Evolutionary conservation across 2,329 filamentous ascomycete genomes (phyloP), one percentile per base, ranked within the genome.

Genomic region (Colletotrichum melonis): DNA sequence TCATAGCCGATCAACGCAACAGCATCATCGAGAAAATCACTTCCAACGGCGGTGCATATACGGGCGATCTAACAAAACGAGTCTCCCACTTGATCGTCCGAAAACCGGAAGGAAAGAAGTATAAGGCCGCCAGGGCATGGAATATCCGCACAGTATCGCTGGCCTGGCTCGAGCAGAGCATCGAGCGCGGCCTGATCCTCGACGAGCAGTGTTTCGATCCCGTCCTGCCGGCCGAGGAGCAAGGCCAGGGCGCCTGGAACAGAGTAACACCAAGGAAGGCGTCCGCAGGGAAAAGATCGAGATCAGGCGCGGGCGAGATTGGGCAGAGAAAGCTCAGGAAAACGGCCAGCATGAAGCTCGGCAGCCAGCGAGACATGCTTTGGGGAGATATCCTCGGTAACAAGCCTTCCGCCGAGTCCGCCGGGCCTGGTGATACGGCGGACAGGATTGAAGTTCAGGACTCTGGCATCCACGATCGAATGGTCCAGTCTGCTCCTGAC

Each of bases 1-100:
- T 22, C 24, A 49, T 78, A 93, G 91, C 89, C 77, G 84, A 88
- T 7, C 89, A 94, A 78, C 90, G 96, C 71, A 89, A 92, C 65
- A 86, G 88, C 56, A 92, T 98, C 75, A 91, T 94, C 73, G 87
- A 92, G 24, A 89, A 88, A 26, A 90, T 95, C 75, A 85, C 86
- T 55, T 82, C 87, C 19, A 91, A 97, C 79, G 96, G 96, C 38
- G 97, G 92, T n/a, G 86, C 89, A 67, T 98, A 98, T 81, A 92
- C 93, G 32, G 94, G 94, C 68, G 96, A 99, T 80, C 88, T 99
- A 66, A 97, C 95, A 11, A 94, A 92, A 78, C 88, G 87, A 67
- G 94, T 97, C 76, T 97, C 95, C 2, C 97, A 99, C 82, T 88
- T 99, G 19, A 93, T 99, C 75, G 94, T 94, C 38, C 89, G 90